Conservation (phyloP, 768 basidiomycete genomes). For the Agrocybe chaxingu region DNA sequence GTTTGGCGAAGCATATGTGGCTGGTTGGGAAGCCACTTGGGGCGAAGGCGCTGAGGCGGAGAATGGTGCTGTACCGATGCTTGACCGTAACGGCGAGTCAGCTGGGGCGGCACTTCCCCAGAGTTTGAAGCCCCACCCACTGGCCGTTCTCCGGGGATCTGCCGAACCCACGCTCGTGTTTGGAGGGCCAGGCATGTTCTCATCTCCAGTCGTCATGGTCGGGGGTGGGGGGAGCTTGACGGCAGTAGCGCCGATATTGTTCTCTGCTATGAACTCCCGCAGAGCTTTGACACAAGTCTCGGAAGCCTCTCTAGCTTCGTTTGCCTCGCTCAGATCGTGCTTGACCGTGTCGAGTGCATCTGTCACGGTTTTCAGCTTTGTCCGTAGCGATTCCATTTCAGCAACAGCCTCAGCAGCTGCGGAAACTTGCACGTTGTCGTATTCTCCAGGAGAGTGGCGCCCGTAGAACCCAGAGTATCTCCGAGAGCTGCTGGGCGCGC, state of each 20-base stretch:
- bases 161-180: conserved; percentile 30
- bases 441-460: conserved; percentile 42
- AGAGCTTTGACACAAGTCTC: conserved; percentile 82
- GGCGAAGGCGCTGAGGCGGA: conserved; percentile 11
- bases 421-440: conserved; percentile 25
- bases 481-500: conserved; percentile 23
- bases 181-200: conserved; percentile 41
- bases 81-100: conserved; percentile 12
- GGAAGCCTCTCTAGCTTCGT: conserved; percentile 84
- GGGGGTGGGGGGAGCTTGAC: conserved; percentile 2
- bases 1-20: conserved; percentile 9
- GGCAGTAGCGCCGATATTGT: conserved; percentile 49
- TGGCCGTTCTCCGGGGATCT: conserved; percentile 25
- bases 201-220: conserved; percentile 15
- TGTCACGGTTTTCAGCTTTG: conserved; percentile 55
- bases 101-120: conserved; percentile 36
- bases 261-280: conserved; percentile 77
- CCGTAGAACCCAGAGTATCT: conserved; percentile 56
- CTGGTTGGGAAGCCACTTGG: conserved; percentile 1
- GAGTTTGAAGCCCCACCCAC: conserved; percentile 69
- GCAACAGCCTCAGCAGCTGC: conserved; percentile 11
- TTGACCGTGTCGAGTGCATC: conserved; percentile 60
- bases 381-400: conserved; percentile 58
- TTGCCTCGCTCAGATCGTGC: conserved; percentile 70
- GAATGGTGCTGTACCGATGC: conserved; percentile 7